These are phyloP conservation scores for Spathaspora boniae DNA, from an alignment of 805 yeast species.

Conservation along the genomic window DNA sequence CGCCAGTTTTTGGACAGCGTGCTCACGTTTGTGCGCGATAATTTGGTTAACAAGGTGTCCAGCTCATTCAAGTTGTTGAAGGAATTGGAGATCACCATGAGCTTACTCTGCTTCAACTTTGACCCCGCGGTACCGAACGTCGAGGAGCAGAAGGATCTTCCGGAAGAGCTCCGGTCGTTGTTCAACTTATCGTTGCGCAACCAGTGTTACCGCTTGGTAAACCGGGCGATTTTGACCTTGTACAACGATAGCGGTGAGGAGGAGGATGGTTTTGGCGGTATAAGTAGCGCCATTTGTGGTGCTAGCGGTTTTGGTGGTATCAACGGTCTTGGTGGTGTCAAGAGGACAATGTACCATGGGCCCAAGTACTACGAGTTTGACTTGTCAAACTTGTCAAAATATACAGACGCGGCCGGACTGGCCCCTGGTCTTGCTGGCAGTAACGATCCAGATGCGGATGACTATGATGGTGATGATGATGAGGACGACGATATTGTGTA, in stretches of 20 bases:
- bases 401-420: conserved; percentile 6
- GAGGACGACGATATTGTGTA: conserved; percentile 9
- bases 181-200: conserved; percentile 59
- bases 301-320: conserved; percentile 4
- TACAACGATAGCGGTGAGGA: conserved; percentile 13
- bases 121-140: conserved; percentile 27
- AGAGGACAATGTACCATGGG: conserved; percentile 14
- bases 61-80: conserved; percentile 56
- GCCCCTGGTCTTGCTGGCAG: conserved; percentile 9
- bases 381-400: conserved; percentile 10
- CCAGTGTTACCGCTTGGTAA: conserved; percentile 68
- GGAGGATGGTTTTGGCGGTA: conserved; percentile 2
- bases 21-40: conserved; percentile 57
- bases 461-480: conserved; percentile 7
- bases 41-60: conserved; percentile 59
- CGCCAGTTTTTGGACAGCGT: conserved; percentile 50
- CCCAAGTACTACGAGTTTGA: conserved; percentile 21
- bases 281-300: conserved; percentile 8
- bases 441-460: conserved; percentile 10
- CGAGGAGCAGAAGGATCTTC: conserved; percentile 43
- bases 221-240: conserved; percentile 54
- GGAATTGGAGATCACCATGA: conserved; percentile 81
- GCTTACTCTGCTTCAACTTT: conserved; percentile 58
- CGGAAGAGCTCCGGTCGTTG: conserved; percentile 51
- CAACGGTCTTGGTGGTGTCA: conserved; percentile 10